These are phyloP conservation scores for Colletotrichum phormii DNA, from an alignment of 2,329 filamentous ascomycete genomes.

Conservation along the genomic window DNA sequence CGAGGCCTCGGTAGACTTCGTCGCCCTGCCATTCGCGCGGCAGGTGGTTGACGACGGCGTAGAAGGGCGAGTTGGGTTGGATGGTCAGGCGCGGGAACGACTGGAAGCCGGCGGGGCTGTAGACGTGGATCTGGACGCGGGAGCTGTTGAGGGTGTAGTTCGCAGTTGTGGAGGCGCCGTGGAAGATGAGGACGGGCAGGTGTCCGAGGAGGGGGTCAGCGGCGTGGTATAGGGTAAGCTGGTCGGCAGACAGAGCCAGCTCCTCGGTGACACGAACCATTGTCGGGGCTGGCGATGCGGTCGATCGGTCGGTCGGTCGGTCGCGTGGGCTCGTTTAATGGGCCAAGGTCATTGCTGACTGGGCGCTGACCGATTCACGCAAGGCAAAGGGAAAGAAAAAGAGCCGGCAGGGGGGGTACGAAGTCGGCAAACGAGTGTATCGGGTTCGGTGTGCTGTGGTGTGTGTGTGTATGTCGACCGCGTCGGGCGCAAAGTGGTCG, in stretches of 20 bases:
- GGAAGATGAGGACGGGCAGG: constrained; percentile 88
- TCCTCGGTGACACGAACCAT: constrained; percentile 89
- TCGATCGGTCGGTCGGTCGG: constrained; percentile 32
- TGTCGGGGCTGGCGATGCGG: constrained; percentile 50
- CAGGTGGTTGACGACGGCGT: constrained; percentile 88
- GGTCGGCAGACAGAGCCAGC: constrained; percentile 82
- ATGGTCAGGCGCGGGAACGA: constrained; percentile 93
- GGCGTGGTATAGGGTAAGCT: constrained; percentile 89
- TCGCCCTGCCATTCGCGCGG: constrained; percentile 96
- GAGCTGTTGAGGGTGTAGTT: constrained; percentile 91
- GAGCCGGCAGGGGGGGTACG: neutral
- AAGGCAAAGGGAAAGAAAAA: constrained; percentile 14
- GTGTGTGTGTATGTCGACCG: constrained; percentile 1
- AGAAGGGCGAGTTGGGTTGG: constrained; percentile 91
- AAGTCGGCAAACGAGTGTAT: constrained; percentile 24
- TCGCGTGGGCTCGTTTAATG: constrained; percentile 38
- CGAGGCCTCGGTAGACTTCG: constrained; percentile 89
- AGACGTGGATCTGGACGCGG: constrained; percentile 93
- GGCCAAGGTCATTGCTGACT: constrained; percentile 42
- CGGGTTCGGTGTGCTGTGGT: neutral
- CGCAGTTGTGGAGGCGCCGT: constrained; percentile 89
- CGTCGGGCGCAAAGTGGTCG: constrained; percentile 20
- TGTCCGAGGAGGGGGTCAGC: constrained; percentile 86
- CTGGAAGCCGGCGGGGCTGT: constrained; percentile 88
- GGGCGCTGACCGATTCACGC: constrained; percentile 21